Evolutionary conservation across 345 rosid genomes (phyloP).

Genomic region (Dipteronia sinensis): DNA sequence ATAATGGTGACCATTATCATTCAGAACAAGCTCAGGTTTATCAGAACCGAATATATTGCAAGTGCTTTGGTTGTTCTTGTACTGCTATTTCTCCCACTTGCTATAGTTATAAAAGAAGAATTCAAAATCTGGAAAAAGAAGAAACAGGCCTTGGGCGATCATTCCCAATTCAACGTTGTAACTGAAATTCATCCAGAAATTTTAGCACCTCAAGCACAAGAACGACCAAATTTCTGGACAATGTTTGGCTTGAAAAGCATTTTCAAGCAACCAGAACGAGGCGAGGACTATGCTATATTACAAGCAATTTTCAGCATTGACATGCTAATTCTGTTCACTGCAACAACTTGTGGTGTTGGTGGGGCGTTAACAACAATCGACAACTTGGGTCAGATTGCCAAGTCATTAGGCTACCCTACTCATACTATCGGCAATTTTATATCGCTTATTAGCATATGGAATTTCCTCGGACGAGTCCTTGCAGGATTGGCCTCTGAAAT

Average conservation of each 20-base stretch:
- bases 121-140: conserved; percentile 33
- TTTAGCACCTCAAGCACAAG: conserved; percentile 9
- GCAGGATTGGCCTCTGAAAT: conserved; percentile 51
- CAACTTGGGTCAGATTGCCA: conserved; percentile 51
- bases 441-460: conserved; percentile 62
- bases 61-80: conserved; percentile 40
- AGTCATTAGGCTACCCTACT: conserved; percentile 43
- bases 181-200: conserved; percentile 25
- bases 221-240: neutral
- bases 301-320: conserved; percentile 61
- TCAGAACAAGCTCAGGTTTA: conserved; percentile 44
- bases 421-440: conserved; percentile 45
- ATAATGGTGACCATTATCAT: conserved; percentile 44
- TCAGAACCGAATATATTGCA: conserved; percentile 31
- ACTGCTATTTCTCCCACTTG: conserved; percentile 43
- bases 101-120: conserved; percentile 46
- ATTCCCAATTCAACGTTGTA: conserved; percentile 29
- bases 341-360: conserved; percentile 49
- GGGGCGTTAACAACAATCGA: conserved; percentile 51
- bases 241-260: conserved; percentile 36
- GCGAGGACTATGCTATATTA: conserved; percentile 53
- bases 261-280: conserved; percentile 54
- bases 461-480: conserved; percentile 51
- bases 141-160: conserved; percentile 27
- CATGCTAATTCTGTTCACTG: conserved; percentile 52